Evolutionary conservation across 495 filamentous ascomycete genomes (phyloP).

Genomic region (Antarctomyces pellizariae): DNA sequence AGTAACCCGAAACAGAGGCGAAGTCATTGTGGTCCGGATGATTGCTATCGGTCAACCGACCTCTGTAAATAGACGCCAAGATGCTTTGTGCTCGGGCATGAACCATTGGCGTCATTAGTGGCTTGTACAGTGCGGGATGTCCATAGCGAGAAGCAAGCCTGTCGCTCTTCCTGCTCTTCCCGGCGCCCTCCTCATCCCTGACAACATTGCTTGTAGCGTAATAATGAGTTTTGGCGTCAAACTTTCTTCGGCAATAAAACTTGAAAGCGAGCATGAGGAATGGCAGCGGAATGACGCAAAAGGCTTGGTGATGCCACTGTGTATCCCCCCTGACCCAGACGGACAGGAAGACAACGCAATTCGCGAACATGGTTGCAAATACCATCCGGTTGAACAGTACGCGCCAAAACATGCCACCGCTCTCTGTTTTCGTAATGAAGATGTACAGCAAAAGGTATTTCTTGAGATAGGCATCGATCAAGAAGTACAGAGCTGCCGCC

Average conservation of each 20-base stretch:
- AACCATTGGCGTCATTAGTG: constrained; percentile 88
- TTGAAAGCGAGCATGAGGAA: constrained; percentile 73
- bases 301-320: constrained; percentile 32
- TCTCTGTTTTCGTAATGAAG: constrained; percentile 90
- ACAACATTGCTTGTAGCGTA: constrained; percentile 33
- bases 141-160: constrained; percentile 65
- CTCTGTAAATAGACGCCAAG: constrained; percentile 58
- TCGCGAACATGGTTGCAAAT: constrained; percentile 58
- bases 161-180: constrained; percentile 29
- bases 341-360: constrained; percentile 53
- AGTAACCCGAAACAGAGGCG: constrained; percentile 38
- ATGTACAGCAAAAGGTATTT: constrained; percentile 91
- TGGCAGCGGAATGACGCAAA: constrained; percentile 49
- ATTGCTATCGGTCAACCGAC: constrained; percentile 38
- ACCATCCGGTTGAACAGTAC: constrained; percentile 76
- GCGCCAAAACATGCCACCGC: constrained; percentile 84
- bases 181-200: constrained; percentile 31
- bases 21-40: constrained; percentile 29
- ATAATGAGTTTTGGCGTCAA: constrained; percentile 55
- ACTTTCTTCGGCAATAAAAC: constrained; percentile 50
- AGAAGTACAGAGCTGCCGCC: constrained; percentile 75
- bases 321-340: constrained; percentile 32
- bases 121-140: constrained; percentile 73
- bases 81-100: constrained; percentile 69
- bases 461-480: constrained; percentile 68